Base-by-base conservation (phyloP, 495 filamentous ascomycete genomes). In the Aspergillus olivimuriae region DNA sequence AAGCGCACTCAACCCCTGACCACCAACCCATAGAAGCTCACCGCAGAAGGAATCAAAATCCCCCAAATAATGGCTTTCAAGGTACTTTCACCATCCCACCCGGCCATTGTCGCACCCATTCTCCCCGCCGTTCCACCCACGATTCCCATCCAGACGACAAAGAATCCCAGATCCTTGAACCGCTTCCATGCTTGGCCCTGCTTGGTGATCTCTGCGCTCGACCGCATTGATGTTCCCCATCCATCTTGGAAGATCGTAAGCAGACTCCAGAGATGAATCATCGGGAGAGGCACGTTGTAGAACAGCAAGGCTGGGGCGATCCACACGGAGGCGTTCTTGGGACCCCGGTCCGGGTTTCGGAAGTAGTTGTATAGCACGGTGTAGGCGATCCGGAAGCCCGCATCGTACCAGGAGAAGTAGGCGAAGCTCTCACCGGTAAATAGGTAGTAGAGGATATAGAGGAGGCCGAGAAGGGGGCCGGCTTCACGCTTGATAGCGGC, bases 221-320 rank as follows among this genome's bases (percentile, higher is more conserved):
- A 50, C 6, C 61, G 53, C 58, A 61, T 61, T 10, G 55, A 46
- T 4, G 61, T 64, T 2, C 61, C 61, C 61, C 61, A 64, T 18
- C 58, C 58, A 33, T 51, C 56, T 26, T 64, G 53, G 19, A 61
- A 52, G 14, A 57, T 53, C 0, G 61, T 64, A 9, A 53, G 41
- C 44, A 61, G 41, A 23, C 56, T 57, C 61, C 61, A 64, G 4
- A 59, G 41, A 35, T 61, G 58, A 22, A 64, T 59, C 21, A 48
- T 51, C 1, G 61, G 61, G 4, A 64, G 45, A 17, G 61, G 61
- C 4, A 64, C 47, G 19, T 61, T 56, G 36, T 61, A 64, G 39
- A 64, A 64, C 4, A 61, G 22, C 17, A 57, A 45, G 4, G 58
- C 54, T 2, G 48, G 51, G 2, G 49, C 38, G 15, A 60, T 47